These are phyloP conservation scores for Eucalyptus pauciflora DNA, from an alignment of 345 rosid genomes.

Conservation along the genomic window DNA sequence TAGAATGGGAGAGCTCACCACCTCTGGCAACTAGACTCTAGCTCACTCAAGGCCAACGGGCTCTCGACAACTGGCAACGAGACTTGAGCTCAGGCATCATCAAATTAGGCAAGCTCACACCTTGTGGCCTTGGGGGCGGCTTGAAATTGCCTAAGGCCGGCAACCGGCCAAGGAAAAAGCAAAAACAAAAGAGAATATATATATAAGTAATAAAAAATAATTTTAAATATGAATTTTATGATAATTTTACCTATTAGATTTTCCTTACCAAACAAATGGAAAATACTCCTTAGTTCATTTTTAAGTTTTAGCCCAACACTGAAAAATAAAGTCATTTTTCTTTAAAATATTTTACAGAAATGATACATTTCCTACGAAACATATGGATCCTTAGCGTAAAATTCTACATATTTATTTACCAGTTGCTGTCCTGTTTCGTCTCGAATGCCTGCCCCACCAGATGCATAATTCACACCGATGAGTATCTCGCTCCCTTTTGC, in stretches of 20 bases:
- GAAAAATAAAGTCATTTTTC: too few relatives aligned
- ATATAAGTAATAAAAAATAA: too few relatives aligned
- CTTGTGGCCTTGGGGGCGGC: neutral
- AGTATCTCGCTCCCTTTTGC: neutral
- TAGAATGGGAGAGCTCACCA: neutral
- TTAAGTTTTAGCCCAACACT: too few relatives aligned
- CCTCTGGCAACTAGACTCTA: neutral
- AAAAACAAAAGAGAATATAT: neutral
- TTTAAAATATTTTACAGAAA: too few relatives aligned
- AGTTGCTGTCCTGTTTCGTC: constrained; percentile 14
- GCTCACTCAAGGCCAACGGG: neutral
- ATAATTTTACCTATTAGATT: too few relatives aligned
- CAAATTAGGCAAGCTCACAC: neutral
- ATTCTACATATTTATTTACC: constrained; percentile 1
- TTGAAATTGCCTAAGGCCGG: accelerated
- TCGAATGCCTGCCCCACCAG: constrained; percentile 32
- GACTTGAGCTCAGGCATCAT: neutral
- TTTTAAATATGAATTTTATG: too few relatives aligned
- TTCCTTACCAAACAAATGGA: too few relatives aligned
- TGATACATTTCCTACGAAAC: too few relatives aligned
- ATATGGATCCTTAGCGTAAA: neutral
- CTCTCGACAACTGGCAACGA: neutral
- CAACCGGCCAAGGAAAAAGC: neutral
- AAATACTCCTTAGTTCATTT: too few relatives aligned
- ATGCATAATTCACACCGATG: constrained; percentile 35